Base-by-base conservation (phyloP, 257 asterid genomes). In the Solanum pennellii region DNA sequence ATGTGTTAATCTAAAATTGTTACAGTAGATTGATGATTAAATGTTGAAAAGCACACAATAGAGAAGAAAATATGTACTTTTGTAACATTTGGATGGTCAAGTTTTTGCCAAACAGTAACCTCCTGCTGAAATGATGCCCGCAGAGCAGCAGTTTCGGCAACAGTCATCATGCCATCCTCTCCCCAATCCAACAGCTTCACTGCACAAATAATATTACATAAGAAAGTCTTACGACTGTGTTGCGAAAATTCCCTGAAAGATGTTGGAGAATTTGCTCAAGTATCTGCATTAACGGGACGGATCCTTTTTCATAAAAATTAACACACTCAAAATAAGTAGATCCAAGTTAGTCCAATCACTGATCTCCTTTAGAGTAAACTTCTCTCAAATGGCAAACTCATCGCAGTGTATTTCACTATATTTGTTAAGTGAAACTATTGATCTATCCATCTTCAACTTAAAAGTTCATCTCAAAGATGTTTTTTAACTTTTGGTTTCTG, bases 181-280 rank as follows among this genome's bases (percentile, higher is more conserved):
- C 97, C 98, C 98, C 98, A 95, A 79, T 95, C 98, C 93, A 94
- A 90, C 66, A 95, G 87, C 91, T 95, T 95, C 89, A 94, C 98
- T 95, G 89, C 62, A 88, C 27, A 72, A 85, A 35, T 35, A 71
- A 87, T 69, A 42, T 60, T 77, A 62, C 52, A 27, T 23, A 39
- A 59, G 87, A 41, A 83, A 77, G 42, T 85, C 52, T n/a, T 23
- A 1, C 6, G 7, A 62, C 71, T 62, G 14, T n/a, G 31, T 62
- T 11, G 71, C 33, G 7, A n/a, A 62, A 62, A 62, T 62, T 62
- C 71, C 71, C 41, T 69, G 12, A 18, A 72, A 72, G 44, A 72
- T 72, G 45, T 76, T 76, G 83, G 83, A 72, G 44, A 33, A 72
- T 35, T 72, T 31, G 42, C 79, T 71, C 35, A 31, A 72, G 8